phyloP scores from a whole-genome alignment of 1,284 basidiomycete species.

The Microbotryomycetes sp. region DNA sequence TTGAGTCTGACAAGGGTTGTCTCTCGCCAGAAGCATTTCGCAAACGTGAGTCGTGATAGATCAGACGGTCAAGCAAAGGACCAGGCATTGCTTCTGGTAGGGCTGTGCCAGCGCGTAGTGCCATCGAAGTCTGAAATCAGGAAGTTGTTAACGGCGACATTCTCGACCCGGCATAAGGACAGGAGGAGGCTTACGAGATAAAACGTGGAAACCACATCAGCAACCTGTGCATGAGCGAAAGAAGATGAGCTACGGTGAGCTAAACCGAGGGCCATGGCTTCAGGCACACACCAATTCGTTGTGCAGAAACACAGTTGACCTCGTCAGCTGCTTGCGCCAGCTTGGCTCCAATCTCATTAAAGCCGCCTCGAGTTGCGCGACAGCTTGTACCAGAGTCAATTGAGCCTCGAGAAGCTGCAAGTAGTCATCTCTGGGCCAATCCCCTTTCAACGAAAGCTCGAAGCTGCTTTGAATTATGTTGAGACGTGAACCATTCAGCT shows the following conservation, averaged over 20 bases:
- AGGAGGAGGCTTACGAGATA: constrained; percentile 10
- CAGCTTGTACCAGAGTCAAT: constrained; percentile 18
- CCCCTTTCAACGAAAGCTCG: constrained; percentile 20
- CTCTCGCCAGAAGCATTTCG: not conserved
- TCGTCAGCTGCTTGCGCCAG: constrained; percentile 18
- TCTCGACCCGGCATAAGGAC: not conserved
- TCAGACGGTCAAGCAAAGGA: constrained; percentile 26
- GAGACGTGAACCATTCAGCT: constrained; percentile 14
- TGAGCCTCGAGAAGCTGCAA: constrained; percentile 11
- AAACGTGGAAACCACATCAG: constrained; percentile 24
- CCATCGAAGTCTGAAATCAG: constrained; percentile 23
- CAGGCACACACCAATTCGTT: constrained; percentile 11
- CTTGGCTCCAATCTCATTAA: constrained; percentile 13
- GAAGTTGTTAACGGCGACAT: not conserved
- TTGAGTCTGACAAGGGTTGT: too few relatives aligned
- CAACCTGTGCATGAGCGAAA: constrained; percentile 20
- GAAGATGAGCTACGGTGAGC: not conserved
- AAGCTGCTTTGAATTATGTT: constrained; percentile 11
- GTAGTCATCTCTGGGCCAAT: constrained; percentile 22
- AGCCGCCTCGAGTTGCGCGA: constrained; percentile 12
- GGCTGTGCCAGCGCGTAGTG: constrained; percentile 11
- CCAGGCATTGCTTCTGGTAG: constrained; percentile 26
- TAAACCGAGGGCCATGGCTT: not conserved
- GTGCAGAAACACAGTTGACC: constrained; percentile 25
- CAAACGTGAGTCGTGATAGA: constrained; percentile 24